phyloP scores from a whole-genome alignment of 345 rosid genomes.

The Hibiscus syriacus region DNA sequence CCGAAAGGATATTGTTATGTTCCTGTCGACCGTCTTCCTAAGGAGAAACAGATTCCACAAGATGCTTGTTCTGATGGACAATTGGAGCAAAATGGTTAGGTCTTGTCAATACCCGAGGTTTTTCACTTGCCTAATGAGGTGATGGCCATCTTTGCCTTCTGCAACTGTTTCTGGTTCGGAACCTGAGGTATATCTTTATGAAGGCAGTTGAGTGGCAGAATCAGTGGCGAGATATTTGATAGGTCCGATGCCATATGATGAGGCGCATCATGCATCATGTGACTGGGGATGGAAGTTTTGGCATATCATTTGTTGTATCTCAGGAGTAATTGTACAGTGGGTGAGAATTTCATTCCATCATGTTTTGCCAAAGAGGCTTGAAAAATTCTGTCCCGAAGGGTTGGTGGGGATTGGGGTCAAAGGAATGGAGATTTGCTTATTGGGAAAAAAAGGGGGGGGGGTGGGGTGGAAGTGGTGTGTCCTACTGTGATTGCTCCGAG shows the following conservation, averaged over 20 bases:
- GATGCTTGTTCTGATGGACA: constrained; percentile 39
- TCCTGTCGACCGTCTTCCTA: constrained; percentile 71
- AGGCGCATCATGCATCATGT: not conserved
- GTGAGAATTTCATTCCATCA: not conserved
- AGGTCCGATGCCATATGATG: not conserved
- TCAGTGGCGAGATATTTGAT: constrained; percentile 5
- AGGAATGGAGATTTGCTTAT: not conserved
- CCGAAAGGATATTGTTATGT: constrained; percentile 91
- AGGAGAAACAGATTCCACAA: constrained; percentile 47
- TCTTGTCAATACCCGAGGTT: not conserved
- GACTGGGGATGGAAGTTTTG: not conserved
- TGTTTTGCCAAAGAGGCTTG: constrained; percentile 14
- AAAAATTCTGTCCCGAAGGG: not conserved
- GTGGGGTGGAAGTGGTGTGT: too few species aligned
- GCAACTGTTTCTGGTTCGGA: constrained; percentile 12
- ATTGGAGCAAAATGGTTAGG: constrained; percentile 35
- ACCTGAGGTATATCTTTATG: not conserved
- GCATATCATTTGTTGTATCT: constrained; percentile 1
- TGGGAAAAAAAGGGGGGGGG: too few species aligned
- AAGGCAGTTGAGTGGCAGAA: constrained; percentile 10
- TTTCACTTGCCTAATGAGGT: constrained; percentile 9
- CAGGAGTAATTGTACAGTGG: not conserved
- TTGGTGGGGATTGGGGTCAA: not conserved
- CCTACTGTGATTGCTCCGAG: not conserved
- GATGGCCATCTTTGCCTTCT: constrained; percentile 6